Evolutionary conservation across 306 rosid species (phyloP).

Genomic region (Comarum palustre): DNA sequence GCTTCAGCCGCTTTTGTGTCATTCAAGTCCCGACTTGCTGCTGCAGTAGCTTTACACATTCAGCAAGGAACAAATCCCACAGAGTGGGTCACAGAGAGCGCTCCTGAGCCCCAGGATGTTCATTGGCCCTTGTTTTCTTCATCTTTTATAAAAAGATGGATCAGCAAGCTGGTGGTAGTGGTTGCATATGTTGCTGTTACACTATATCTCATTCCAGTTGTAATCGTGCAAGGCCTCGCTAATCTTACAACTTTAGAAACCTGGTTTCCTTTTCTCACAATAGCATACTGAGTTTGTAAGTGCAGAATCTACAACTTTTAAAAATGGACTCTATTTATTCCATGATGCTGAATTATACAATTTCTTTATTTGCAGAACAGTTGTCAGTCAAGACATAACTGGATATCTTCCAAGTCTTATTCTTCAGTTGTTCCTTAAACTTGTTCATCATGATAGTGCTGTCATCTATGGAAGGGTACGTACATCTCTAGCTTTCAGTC

Average conservation of each 20-base stretch:
- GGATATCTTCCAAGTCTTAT: conserved; percentile 95
- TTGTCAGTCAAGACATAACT: conserved; percentile 72
- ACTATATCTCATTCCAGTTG: conserved; percentile 70
- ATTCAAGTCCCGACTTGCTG: conserved; percentile 77
- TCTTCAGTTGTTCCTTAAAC: conserved; percentile 54
- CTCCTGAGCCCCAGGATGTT: conserved; percentile 82
- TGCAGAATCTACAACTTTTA: conserved; percentile 14
- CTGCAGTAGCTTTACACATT: conserved; percentile 59
- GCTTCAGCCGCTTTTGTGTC: conserved; percentile 82
- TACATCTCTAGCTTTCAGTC: conserved; percentile 63
- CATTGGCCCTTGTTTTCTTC: conserved; percentile 75
- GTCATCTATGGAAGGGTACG: conserved; percentile 71
- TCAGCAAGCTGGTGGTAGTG: conserved; percentile 52
- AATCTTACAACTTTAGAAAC: conserved; percentile 60
- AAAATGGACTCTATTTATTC: not conserved
- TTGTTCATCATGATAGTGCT: conserved; percentile 58
- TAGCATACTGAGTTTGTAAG: conserved; percentile 63
- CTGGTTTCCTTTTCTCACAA: conserved; percentile 66
- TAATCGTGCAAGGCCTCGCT: conserved; percentile 72
- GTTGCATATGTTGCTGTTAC: conserved; percentile 50
- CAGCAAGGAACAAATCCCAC: conserved; percentile 77
- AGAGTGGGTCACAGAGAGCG: conserved; percentile 75
- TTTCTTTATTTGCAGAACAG: conserved; percentile 48
- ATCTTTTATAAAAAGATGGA: conserved; percentile 65
- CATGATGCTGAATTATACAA: conserved; percentile 10